phyloP scores from a whole-genome alignment of 1,284 basidiomycete species.

The Lignosus rhinocerotis region DNA sequence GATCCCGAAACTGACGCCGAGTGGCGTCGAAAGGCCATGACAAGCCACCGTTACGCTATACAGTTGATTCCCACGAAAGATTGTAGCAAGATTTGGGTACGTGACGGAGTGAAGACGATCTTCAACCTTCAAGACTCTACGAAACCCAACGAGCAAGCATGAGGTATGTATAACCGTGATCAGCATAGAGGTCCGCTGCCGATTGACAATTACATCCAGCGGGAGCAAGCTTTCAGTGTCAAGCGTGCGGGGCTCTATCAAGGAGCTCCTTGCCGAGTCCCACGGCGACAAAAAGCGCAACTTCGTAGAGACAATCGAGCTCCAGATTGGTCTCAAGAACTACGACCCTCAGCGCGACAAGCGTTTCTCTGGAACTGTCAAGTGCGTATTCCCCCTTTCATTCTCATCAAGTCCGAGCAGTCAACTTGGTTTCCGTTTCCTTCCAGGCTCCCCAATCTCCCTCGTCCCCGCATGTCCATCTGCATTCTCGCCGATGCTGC shows the following conservation, averaged over 20 bases:
- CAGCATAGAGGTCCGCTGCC: background rate
- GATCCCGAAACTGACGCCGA: too few relatives aligned
- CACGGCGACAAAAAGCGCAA: conserved; percentile 85
- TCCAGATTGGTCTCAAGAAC: conserved; percentile 98
- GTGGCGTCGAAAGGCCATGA: background rate
- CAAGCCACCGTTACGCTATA: conserved; percentile 13
- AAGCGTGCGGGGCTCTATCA: conserved; percentile 97
- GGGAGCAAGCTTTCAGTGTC: conserved; percentile 88
- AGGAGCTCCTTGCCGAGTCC: conserved; percentile 77
- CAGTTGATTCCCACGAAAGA: conserved; percentile 22
- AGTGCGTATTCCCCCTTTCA: conserved; percentile 46
- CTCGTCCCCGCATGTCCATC: conserved; percentile 98
- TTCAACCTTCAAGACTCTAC: conserved; percentile 23
- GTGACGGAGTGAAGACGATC: conserved; percentile 2
- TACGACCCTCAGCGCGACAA: conserved; percentile 96
- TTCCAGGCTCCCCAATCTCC: conserved; percentile 88
- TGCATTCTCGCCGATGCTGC: conserved; percentile 99
- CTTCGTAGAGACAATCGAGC: conserved; percentile 92
- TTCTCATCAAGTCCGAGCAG: background rate
- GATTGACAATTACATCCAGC: conserved; percentile 15
- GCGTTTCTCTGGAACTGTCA: conserved; percentile 98
- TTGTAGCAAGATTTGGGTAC: conserved; percentile 4
- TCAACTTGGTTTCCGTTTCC: conserved; percentile 1
- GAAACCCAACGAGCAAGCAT: conserved; percentile 27
- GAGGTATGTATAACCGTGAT: conserved; percentile 24